Base-by-base conservation (phyloP, 768 basidiomycete genomes). In the Mycena olivaceomarginata region DNA sequence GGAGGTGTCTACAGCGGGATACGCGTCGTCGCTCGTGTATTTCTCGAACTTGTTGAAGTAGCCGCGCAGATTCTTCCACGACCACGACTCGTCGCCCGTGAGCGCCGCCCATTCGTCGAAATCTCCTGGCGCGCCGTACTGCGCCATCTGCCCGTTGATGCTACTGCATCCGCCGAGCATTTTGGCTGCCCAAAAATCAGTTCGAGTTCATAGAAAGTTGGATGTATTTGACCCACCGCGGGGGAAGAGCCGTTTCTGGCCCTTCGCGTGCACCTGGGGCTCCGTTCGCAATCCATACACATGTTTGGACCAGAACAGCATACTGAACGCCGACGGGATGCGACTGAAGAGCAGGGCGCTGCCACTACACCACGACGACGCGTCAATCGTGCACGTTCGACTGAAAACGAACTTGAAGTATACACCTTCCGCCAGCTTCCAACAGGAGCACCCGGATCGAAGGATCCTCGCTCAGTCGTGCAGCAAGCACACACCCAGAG, bases 21-120 rank as follows among this genome's bases (percentile, higher is more conserved):
- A 91, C 10, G 86, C 81, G 0, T 89, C 84, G 75, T 92, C 87
- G 5, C 91, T 90, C 57, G 85, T 85, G 77, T 88, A 94, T 20
- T 85, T 88, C 82, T 95, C 94, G 57, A 95, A 94, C 82, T 93
- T 95, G 45, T 82, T 87, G 80, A 95, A 92, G 79, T 94, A 95
- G 46, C 85, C 80, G 67, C 86, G 84, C 72, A 95, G 85, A 66
- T 91, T 88, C 70, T 90, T 86, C 87, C 89, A 93, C n/a, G 90
- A 84, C 93, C 93, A 95, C 10, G 90, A 89, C 16, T 90, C 85
- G 62, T 94, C 92, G 9, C 88, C 90, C 13, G 87, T 88, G 25
- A 91, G 85, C 0, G 82, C 73, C 2, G 91, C 92, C 90, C 93
- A 94, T 82, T 94, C 89, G 78, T 95, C 93, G 78, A 92, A 95